A percentile compares a stretch with the other conserved stretches of the same genome.
These are phyloP conservation scores for Arachnomyces sp. DNA, from an alignment of 2,329 filamentous ascomycete genomes.

Conservation along the genomic window DNA sequence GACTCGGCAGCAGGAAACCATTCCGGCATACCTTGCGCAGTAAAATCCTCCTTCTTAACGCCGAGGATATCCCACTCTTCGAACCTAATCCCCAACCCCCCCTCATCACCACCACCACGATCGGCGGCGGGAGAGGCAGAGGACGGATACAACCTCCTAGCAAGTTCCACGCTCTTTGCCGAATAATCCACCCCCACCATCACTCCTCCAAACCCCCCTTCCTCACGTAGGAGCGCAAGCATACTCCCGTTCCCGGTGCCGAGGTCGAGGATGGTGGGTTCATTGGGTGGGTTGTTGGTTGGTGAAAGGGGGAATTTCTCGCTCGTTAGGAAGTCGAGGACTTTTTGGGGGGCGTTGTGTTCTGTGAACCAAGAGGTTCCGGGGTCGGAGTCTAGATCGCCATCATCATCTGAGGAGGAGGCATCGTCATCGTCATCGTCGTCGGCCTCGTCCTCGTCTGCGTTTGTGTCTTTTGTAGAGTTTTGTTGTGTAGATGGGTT, in stretches of 20 bases:
- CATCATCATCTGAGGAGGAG: slow-evolving; percentile 62
- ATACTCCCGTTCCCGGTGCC: slow-evolving; percentile 92
- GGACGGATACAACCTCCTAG: slow-evolving; percentile 49
- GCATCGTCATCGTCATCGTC: slow-evolving; percentile 58
- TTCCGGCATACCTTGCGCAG: slow-evolving; percentile 13
- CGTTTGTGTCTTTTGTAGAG: slow-evolving; percentile 8
- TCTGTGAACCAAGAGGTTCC: slow-evolving; percentile 97
- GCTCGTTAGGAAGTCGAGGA: slow-evolving; percentile 58
- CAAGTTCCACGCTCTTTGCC: slow-evolving; percentile 62
- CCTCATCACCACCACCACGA: slow-evolving; percentile 54
- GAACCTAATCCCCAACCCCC: slow-evolving; percentile 40
- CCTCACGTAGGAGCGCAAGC: slow-evolving; percentile 67
- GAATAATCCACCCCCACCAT: slow-evolving; percentile 90
- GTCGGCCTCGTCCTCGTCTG: slow-evolving; percentile 5
- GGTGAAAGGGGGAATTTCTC: slow-evolving; percentile 39
- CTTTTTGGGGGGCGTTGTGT: slow-evolving; percentile 74
- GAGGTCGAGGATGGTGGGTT: slow-evolving; percentile 62
- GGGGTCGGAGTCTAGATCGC: slow-evolving; percentile 62
- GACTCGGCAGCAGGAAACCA: slow-evolving; percentile 34
- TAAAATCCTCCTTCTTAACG: slow-evolving; percentile 28
- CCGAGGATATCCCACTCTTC: slow-evolving; percentile 58
- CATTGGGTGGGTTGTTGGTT: slow-evolving; percentile 8
- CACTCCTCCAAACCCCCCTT: slow-evolving; percentile 54
- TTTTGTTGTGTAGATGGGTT: no score
- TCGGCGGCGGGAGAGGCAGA: slow-evolving; percentile 40